Evolutionary conservation across 805 yeast species (phyloP).

Genomic region (Komagataella kurtzmanii): DNA sequence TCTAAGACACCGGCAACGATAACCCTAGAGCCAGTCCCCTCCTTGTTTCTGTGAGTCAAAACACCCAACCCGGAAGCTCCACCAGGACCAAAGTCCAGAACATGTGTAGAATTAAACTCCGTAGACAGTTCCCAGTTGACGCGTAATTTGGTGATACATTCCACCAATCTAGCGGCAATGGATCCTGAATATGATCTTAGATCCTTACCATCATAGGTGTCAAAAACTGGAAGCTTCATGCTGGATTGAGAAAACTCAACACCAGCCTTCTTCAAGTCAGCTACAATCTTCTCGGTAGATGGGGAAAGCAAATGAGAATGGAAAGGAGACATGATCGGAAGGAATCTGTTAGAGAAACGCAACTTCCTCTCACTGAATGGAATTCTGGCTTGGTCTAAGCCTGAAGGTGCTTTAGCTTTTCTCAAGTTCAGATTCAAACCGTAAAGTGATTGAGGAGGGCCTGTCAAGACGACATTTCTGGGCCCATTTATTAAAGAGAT

Average conservation of each 20-base stretch:
- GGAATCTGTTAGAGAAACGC: conserved; percentile 83
- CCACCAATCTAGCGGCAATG: conserved; percentile 55
- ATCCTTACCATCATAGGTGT: conserved; percentile 77
- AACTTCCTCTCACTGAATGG: conserved; percentile 91
- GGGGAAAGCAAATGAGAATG: conserved; percentile 76
- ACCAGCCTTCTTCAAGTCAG: conserved; percentile 48
- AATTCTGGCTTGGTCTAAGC: conserved; percentile 88
- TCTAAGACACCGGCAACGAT: conserved; percentile 90
- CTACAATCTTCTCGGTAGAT: conserved; percentile 53
- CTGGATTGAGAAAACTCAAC: conserved; percentile 41
- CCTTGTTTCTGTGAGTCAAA: conserved; percentile 93
- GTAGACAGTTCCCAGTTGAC: conserved; percentile 95
- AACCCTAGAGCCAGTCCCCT: conserved; percentile 94
- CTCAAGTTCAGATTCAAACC: conserved; percentile 89
- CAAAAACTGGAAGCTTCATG: conserved; percentile 78
- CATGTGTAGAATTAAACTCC: conserved; percentile 67
- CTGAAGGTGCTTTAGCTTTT: conserved; percentile 89
- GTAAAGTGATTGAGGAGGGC: conserved; percentile 96
- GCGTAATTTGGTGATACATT: conserved; percentile 76
- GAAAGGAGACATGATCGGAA: conserved; percentile 94
- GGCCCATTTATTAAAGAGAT: conserved; percentile 93
- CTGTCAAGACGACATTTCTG: conserved; percentile 86
- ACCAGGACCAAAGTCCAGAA: conserved; percentile 97
- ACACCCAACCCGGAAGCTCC: conserved; percentile 95
- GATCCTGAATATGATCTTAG: conserved; percentile 43